Evolutionary conservation across 495 filamentous ascomycete species (phyloP).

Genomic region (Penicillium odoratum): DNA sequence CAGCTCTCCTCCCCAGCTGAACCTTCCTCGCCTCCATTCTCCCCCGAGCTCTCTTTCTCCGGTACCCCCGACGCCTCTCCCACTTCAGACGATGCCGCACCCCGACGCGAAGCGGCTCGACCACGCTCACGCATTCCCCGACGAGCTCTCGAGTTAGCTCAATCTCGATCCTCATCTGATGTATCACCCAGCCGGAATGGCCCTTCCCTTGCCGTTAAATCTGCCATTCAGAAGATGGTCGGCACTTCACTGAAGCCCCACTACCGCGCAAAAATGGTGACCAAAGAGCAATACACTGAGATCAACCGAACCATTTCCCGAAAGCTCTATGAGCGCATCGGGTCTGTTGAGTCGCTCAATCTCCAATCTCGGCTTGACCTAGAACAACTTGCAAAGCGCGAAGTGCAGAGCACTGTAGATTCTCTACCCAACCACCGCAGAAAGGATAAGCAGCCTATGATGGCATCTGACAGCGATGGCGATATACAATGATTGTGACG

Average conservation of each 20-base stretch:
- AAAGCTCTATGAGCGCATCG: conserved; percentile 79
- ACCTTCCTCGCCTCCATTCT: conserved; percentile 61
- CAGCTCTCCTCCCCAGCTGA: conserved; percentile 65
- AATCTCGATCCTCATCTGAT: conserved; percentile 47
- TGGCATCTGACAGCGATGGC: conserved; percentile 22
- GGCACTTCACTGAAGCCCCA: conserved; percentile 72
- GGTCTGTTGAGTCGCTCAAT: conserved; percentile 56
- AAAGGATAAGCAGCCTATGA: conserved; percentile 29
- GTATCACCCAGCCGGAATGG: conserved; percentile 51
- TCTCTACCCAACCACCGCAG: conserved; percentile 21
- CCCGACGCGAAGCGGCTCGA: conserved; percentile 11
- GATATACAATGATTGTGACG: conserved; percentile 26
- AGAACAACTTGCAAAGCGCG: conserved; percentile 68
- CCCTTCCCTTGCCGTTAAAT: conserved; percentile 69
- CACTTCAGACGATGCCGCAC: conserved; percentile 6
- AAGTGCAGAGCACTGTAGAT: conserved; percentile 68
- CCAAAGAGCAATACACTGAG: conserved; percentile 79
- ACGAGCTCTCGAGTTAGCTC: conserved; percentile 27
- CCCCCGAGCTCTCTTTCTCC: conserved; percentile 46
- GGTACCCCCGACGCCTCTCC: conserved; percentile 22
- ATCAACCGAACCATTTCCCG: conserved; percentile 84
- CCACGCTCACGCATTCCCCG: conserved; percentile 36
- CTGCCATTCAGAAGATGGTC: conserved; percentile 78
- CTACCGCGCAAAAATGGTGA: conserved; percentile 66
- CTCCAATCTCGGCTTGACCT: conserved; percentile 59